Evolutionary conservation across 2,329 filamentous ascomycete species (phyloP), one percentile per base, ranked within the genome.

Genomic region (Graphilbum fragrans): DNA sequence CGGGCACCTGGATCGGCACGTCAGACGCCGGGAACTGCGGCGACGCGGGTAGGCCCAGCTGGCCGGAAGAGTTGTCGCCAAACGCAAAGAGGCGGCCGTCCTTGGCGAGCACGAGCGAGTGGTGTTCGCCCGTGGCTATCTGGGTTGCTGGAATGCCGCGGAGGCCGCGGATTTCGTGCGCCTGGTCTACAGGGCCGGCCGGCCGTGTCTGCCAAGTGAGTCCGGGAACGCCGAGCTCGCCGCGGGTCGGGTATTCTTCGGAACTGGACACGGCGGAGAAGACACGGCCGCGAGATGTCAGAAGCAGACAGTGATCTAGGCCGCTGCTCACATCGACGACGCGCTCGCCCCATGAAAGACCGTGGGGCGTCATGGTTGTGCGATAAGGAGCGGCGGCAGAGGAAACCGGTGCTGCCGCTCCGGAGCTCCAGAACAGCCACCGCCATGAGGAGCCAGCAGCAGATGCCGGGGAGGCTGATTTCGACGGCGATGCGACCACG

Each of bases 1-100:
- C 72, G 1, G 84, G 74, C 2, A 96, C 58, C 6, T 80, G 70
- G 4, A 78, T 75, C 0, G 92, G 87, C 0, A 71, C 70, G 49
- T 90, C 83, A 20, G 83, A 66, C 43, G 65, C 73, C 8, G 75
- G 67, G 16, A 74, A 65, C 22, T 80, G 73, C 0, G 72, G 57
- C 38, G 77, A 77, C 41, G 73, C 75, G 39, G 86, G 77, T 52
- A 90, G 78, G n/a, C 90, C 90, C 4, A 96, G 70, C 59, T 96
- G 92, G n/a, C 92, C 92, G 35, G 77, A 74, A 0, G 80, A 79
- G 62, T 96, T 96, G 59, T 96, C 88, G 31, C 92, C 92, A 62
- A 94, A 96, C 7, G 79, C 70, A 58, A 92, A 94, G 16, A 92
- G 72, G 16, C 78, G 75, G 16, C 90, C 90, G 40, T 81, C 69